Base-by-base conservation (phyloP, 371 early-diverging fungal species). In the Sporodiniella umbellata region DNA sequence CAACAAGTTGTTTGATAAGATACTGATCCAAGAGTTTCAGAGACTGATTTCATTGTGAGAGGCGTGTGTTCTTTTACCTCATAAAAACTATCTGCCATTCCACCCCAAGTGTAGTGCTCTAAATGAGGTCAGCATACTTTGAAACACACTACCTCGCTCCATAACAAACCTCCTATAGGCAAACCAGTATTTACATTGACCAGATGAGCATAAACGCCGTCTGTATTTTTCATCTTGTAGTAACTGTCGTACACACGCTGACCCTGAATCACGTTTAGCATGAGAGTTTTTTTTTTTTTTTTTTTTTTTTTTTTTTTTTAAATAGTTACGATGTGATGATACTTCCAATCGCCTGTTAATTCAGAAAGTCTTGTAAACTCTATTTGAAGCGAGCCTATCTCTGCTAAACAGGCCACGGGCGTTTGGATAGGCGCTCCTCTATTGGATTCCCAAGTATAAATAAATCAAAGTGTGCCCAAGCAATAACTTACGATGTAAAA, bases 301-400 rank as follows among this genome's bases (percentile, higher is more conserved):
- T n/a, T n/a, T n/a, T n/a, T n/a, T n/a, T n/a, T n/a, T n/a, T n/a
- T n/a, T n/a, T n/a, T n/a, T n/a, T n/a, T n/a, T n/a, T n/a, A n/a
- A n/a, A n/a, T n/a, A n/a, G n/a, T 42, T 75, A 78, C 84, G 65
- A 61, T 69, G 31, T 77, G 51, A 48, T 79, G 72, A 55, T 84
- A 89, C 11, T 56, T 58, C 55, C 78, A 75, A 48, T 89, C 72
- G 0, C 84, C 84, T 2, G 92, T 90, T 15, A 94, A 68, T 44
- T 86, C 68, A 14, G 86, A 81, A 31, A 97, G 72, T 14, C 85
- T 70, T 14, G 86, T 88, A 60, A 92, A 92, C 70, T 97, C 98
- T 21, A 97, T 60, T 48, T 93, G 79, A 24, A 95, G 66, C 0
- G 94, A 84, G n/a, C 95, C 95, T 11, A 90, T 79, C 54, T 94